Base-by-base conservation (phyloP, 2,329 filamentous ascomycete species). In the Colletotrichum incanum region DNA sequence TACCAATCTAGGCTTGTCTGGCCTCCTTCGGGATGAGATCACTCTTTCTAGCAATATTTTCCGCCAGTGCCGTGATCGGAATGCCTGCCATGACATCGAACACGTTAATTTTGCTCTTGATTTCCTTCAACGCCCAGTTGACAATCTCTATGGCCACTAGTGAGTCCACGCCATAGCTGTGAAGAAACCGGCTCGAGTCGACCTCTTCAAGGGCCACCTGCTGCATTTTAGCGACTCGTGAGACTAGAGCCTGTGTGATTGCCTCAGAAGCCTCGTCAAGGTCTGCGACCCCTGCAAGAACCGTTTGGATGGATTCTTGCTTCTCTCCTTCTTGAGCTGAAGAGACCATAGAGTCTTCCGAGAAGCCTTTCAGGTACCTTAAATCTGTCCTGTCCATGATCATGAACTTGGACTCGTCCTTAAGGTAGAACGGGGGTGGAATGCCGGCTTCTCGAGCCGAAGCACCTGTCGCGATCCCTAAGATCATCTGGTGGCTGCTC, bases 171-270 rank as follows among this genome's bases (percentile, higher is more conserved):
- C 56, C 56, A 16, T 60, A 60, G n/a, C 18, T 60, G 8, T 47
- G 37, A 5, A 60, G n/a, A n/a, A 47, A 47, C 2, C 56, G 37
- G 37, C 56, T 23, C n/a, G 56, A 4, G n/a, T 60, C 56, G n/a
- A 60, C 9, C n/a, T 60, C 56, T 1, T 76, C 73, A 5, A 72
- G 58, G 2, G 37, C n/a, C 14, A 60, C 55, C 28, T 14, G 34
- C 55, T 39, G 37, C 56, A 60, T 43, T 34, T 60, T 60, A 12
- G 56, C 56, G 12, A 60, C 37, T 0, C 41, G 37, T n/a, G 8
- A 5, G 9, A 60, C 56, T 11, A 60, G 37, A 12, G 37, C 37
- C 14, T 59, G 34, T 12, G 37, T 26, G 4, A 60, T 20, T 3
- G n/a, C 26, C 11, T 43, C 56, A 12, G 56, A 60, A 14, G 56